A percentile compares a stretch with the other conserved stretches of the same genome.
Conservation (phyloP, 345 rosid genomes). For the Eucalyptus marginata region DNA sequence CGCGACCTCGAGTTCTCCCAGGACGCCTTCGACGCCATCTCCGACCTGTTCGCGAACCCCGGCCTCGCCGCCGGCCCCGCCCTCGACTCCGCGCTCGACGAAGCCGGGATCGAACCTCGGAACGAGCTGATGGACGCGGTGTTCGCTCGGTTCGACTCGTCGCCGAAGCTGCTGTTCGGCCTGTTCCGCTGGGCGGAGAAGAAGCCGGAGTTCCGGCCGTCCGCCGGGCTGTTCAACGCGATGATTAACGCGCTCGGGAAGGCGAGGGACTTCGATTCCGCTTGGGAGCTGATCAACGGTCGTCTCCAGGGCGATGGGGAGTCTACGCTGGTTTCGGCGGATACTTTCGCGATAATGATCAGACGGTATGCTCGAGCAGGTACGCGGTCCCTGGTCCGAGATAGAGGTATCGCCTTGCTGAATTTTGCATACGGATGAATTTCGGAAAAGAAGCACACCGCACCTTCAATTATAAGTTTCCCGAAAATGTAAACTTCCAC, state of each 20-base stretch:
- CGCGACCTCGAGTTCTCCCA: conserved; percentile 5
- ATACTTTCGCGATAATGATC: conserved; percentile 56
- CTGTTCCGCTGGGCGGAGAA: conserved; percentile 71
- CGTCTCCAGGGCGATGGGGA: conserved; percentile 14
- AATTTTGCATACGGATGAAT: not conserved
- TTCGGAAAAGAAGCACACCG: not conserved
- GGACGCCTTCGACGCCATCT: conserved; percentile 30
- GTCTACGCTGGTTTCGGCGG: conserved; percentile 37
- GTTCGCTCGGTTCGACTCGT: conserved; percentile 48
- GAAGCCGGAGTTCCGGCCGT: conserved; percentile 35
- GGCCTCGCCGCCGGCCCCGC: conserved; percentile 17
- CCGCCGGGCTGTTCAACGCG: conserved; percentile 32
- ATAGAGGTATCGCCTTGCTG: not conserved
- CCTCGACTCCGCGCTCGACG: conserved; percentile 42
- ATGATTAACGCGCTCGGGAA: conserved; percentile 47
- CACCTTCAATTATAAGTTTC: not conserved
- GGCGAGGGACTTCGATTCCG: conserved; percentile 56
- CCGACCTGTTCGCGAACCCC: conserved; percentile 36
- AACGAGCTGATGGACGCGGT: conserved; percentile 26
- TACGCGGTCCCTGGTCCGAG: not conserved
- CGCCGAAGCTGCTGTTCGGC: conserved; percentile 48
- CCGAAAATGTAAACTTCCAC: not conserved
- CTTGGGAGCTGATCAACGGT: conserved; percentile 60
- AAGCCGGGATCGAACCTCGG: conserved; percentile 42
- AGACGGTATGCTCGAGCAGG: conserved; percentile 84